A percentile compares a stretch with the other conserved stretches of the same genome.
Conservation (phyloP, 768 basidiomycete species). For the Mycena olivaceomarginata region DNA sequence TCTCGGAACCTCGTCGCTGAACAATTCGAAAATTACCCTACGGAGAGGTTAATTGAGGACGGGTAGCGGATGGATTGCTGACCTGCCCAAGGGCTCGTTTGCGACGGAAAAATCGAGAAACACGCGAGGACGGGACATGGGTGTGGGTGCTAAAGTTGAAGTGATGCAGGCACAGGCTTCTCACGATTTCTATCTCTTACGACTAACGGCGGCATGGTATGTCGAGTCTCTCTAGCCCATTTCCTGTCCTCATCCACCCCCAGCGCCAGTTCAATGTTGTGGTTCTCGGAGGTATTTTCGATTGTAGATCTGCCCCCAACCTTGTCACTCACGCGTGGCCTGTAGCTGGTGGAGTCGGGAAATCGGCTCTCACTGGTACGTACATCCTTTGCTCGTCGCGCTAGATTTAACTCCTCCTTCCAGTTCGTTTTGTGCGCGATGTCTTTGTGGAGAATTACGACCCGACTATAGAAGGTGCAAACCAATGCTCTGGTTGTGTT, state of each 20-base stretch:
- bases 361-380: conserved; percentile 85
- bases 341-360: conserved; percentile 92
- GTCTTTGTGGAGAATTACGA: conserved; percentile 87
- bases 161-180: too few species aligned
- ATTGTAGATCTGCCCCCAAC: background rate
- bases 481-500: background rate
- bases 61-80: conserved; percentile 11
- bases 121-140: conserved; percentile 75
- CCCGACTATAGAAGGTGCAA: conserved; percentile 87
- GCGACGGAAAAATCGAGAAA: conserved; percentile 82
- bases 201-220: conserved; percentile 35
- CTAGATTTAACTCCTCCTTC: conserved; percentile 16
- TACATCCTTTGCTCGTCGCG: conserved; percentile 2
- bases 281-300: conserved; percentile 82
- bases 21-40: conserved; percentile 87
- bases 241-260: conserved; percentile 5
- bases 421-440: conserved; percentile 84
- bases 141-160: too few species aligned
- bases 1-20: conserved; percentile 70
- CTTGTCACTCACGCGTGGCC: background rate
- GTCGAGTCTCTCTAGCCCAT: conserved; percentile 13
- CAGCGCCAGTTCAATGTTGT: conserved; percentile 86
- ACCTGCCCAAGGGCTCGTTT: conserved; percentile 71
- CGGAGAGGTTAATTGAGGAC: conserved; percentile 18
- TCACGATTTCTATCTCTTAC: conserved; percentile 29